Evolutionary conservation across 2,329 filamentous ascomycete species (phyloP).

Genomic region (Endothia cerciana): DNA sequence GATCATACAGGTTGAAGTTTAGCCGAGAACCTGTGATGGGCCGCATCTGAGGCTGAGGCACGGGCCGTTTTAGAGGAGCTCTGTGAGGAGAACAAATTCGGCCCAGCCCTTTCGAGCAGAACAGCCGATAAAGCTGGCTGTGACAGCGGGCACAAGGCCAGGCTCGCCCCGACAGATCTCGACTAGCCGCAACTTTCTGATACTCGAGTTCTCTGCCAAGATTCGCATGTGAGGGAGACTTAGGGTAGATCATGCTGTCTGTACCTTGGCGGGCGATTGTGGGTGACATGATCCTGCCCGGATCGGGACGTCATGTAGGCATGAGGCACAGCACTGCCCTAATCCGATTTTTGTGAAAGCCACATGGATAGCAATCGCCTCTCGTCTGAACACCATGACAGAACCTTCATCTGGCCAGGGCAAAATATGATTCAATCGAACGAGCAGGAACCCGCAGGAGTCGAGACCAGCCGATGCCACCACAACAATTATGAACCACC

Average conservation of each 20-base stretch:
- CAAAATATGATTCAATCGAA: neutral
- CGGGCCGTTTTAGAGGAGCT: constrained; percentile 23
- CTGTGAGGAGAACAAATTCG: constrained; percentile 4
- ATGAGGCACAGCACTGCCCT: constrained; percentile 20
- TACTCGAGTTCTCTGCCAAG: constrained; percentile 10
- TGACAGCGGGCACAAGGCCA: constrained; percentile 14
- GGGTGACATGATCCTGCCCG: neutral
- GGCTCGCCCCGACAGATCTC: constrained; percentile 22
- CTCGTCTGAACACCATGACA: neutral
- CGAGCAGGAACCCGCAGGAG: neutral
- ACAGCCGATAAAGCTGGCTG: constrained; percentile 16
- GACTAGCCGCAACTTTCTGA: constrained; percentile 20
- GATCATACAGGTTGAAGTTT: constrained; percentile 22
- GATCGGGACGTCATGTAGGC: constrained; percentile 12
- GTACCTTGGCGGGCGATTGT: neutral
- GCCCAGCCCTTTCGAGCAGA: constrained; percentile 21
- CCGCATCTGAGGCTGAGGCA: constrained; percentile 22
- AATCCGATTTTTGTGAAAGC: neutral
- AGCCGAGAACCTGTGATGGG: constrained; percentile 20
- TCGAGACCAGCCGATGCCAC: neutral
- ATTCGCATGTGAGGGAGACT: constrained; percentile 1
- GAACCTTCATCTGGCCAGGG: neutral
- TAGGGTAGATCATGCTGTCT: neutral
- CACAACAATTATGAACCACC: neutral
- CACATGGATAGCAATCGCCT: neutral